Evolutionary conservation across 2,329 filamentous ascomycete species (phyloP), one percentile per base, ranked within the genome.

Genomic region (Fusarium protoensiforme): DNA sequence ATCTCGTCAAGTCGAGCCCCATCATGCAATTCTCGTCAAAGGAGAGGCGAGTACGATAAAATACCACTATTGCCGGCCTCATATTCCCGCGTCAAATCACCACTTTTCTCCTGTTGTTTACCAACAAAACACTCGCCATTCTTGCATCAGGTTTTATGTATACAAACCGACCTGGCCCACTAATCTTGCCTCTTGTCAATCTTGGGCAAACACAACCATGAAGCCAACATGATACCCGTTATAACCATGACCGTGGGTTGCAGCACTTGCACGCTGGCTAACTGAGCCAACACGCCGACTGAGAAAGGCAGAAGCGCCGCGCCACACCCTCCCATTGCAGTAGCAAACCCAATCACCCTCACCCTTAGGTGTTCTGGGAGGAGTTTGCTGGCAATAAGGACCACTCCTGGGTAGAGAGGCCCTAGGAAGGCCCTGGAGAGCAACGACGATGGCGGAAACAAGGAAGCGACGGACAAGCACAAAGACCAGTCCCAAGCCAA

Each of bases 141-240:
- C 18, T 53, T 20, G 46, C 18, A n/a, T 53, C 46, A 31, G 11
- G 7, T 20, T 31, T 20, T 53, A n/a, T 27, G 11, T 7, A 31
- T n/a, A 9, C 27, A 53, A 31, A 10, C 46, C 27, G 18, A 13
- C 10, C 11, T 53, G 14, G 14, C 46, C 27, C 46, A 59, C 36
- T 59, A 59, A n/a, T 59, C 56, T 41, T 59, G 56, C 27, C 56
- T 39, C 56, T 59, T 59, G 56, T 59, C 56, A 43, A 59, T 43
- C 56, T 59, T 43, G 18, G 56, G 56, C n/a, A 59, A 14, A 59
- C 56, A 59, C 18, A 59, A 31, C 56, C 56, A 59, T 7, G 56
- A 35, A 39, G 38, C 24, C 35, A 59, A 43, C 56, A 59, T 59
- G 36, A 41, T 31, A 10, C 36, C 56, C 7, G 36, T 20, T 41